Evolutionary conservation across 2,329 filamentous ascomycete species (phyloP).

Genomic region (Pseudogymnoascus sp.): DNA sequence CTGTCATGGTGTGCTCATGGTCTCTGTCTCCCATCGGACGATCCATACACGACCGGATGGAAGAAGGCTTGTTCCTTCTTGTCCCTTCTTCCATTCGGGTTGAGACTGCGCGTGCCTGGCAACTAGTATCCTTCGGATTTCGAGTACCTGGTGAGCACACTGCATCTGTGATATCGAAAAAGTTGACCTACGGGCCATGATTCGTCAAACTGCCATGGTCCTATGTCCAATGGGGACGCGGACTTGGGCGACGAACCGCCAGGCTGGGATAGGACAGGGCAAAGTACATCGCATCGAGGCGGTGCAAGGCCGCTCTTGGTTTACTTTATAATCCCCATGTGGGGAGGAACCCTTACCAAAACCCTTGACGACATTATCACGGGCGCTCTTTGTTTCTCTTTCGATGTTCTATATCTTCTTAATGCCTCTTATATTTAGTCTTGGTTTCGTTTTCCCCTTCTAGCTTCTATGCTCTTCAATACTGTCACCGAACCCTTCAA

Average conservation of each 20-base stretch:
- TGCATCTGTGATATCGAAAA: constrained; percentile 1
- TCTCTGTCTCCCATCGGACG: not conserved
- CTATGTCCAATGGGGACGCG: not conserved
- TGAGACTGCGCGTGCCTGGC: constrained; percentile 2
- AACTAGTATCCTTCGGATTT: not conserved
- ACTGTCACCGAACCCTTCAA: not conserved
- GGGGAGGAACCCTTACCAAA: not conserved
- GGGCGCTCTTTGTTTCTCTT: not conserved
- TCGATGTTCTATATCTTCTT: not conserved
- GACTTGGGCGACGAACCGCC: not conserved
- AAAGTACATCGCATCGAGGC: not conserved
- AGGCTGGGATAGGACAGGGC: not conserved
- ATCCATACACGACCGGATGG: not conserved
- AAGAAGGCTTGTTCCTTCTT: constrained; percentile 3
- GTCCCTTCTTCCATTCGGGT: not conserved
- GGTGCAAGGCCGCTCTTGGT: constrained; percentile 1
- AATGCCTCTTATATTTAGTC: not conserved
- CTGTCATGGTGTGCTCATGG: constrained; percentile 7
- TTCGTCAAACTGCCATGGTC: not conserved
- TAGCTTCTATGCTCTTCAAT: not conserved
- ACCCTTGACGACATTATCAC: constrained; percentile 7
- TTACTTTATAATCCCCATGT: constrained; percentile 1
- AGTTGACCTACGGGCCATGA: not conserved
- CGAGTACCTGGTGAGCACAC: not conserved
- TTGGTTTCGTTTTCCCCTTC: not conserved